phyloP scores from a whole-genome alignment of 208 protist genomes.

The Trypanosoma grayi region DNA sequence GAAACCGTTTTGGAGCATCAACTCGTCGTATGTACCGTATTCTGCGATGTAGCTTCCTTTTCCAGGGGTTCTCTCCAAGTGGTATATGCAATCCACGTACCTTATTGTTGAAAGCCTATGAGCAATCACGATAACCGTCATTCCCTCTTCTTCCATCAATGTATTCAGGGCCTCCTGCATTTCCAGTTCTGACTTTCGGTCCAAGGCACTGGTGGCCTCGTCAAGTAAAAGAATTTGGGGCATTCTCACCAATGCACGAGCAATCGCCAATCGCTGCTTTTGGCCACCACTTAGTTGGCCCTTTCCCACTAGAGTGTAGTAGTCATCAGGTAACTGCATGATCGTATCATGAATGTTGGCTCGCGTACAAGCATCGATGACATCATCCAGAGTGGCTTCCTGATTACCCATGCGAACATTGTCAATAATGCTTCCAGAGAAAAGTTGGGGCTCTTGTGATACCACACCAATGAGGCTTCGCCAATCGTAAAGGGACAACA shows the following conservation, averaged over 20 bases:
- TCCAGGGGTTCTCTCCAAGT: conserved; percentile 15
- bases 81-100: conserved; percentile 51
- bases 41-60: conserved; percentile 30
- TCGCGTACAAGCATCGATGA: conserved; percentile 33
- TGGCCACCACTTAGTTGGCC: conserved; percentile 76
- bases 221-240: conserved; percentile 68
- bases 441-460: conserved; percentile 79
- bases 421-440: conserved; percentile 66
- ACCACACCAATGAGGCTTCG: conserved; percentile 65
- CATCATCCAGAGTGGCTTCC: conserved; percentile 31
- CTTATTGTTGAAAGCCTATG: conserved; percentile 57
- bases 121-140: conserved; percentile 38
- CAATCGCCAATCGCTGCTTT: conserved; percentile 81
- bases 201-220: conserved; percentile 71
- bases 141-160: conserved; percentile 24
- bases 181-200: conserved; percentile 40
- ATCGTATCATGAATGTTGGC: conserved; percentile 68
- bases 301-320: conserved; percentile 81
- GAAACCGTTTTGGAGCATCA: conserved; percentile 27
- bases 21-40: conserved; percentile 24
- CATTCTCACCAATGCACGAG: conserved; percentile 67
- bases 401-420: conserved; percentile 53
- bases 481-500: conserved; percentile 40
- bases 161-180: conserved; percentile 27
- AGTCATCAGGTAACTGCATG: conserved; percentile 29